Evolutionary conservation across 257 asterid species (phyloP), one percentile per base, ranked within the genome.

Genomic region (Schizonepeta tenuifolia): DNA sequence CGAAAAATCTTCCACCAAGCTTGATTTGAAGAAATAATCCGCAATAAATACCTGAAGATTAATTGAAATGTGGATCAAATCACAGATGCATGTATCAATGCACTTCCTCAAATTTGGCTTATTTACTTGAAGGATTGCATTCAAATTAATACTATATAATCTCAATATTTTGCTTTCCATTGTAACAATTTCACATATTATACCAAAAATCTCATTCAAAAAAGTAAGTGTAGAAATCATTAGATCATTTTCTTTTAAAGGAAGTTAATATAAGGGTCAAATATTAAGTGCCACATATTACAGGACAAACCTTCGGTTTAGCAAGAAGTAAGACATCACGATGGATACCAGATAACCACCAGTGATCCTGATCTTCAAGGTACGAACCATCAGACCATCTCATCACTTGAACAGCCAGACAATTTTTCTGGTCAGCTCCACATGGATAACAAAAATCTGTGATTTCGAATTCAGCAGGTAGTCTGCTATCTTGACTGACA

Each of bases 311-410:
- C 98, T 95, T 85, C 1, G 99, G 98, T 79, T 91, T 95, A 46
- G 99, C 83, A 72, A 86, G 81, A 79, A 95, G 88, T 71, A 84
- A 85, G 71, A 92, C 99, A 82, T 95, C 98, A 50, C 99, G 99
- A 73, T 95, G 99, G 71, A 95, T 95, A 73, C 99, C 99, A 43
- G 99, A 95, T 67, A 95, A 80, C 96, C 97, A 84, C 99, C 99
- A 95, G 81, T 92, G 99, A 72, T 95, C 99, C 84, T 95, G 99
- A 85, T 95, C 99, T 88, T 95, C 99, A 63, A 95, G 99, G 85
- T 95, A 90, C 38, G 98, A 88, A 69, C 99, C 99, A 79, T 95
- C 99, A 77, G 89, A 83, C 99, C 99, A 95, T 77, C 97, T 82
- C 88, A 95, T 83, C 65, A 95, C 99, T 84, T 91, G 97, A 74